Percentiles rank a stretch among this genome's conserved stretches.
Evolutionary conservation across 192 early-diverging fungal species (phyloP).

Genomic region (Coemansia nantahalensis): DNA sequence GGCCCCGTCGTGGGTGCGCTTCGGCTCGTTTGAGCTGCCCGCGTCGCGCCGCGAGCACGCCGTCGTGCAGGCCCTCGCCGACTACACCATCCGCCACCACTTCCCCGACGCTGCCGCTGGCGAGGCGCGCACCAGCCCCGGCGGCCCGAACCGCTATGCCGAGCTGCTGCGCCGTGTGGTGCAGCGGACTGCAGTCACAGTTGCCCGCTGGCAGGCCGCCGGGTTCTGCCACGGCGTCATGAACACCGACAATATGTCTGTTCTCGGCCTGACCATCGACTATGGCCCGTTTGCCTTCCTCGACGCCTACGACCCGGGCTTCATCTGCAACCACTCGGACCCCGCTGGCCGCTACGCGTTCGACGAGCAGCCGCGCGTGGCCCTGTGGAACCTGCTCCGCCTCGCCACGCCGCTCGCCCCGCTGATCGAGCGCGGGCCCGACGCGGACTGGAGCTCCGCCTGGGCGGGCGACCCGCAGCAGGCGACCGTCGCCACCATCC

Average conservation of each 20-base stretch:
- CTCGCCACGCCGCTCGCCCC: constrained; percentile 66
- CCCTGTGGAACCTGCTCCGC: constrained; percentile 74
- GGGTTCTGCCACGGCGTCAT: constrained; percentile 86
- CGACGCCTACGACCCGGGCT: constrained; percentile 77
- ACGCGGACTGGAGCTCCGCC: background rate
- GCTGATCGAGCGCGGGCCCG: constrained; percentile 60
- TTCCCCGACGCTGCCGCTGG: constrained; percentile 27
- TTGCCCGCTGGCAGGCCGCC: constrained; percentile 76
- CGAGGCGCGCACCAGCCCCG: background rate
- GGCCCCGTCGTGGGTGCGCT: constrained; percentile 78
- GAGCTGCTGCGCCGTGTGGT: constrained; percentile 58
- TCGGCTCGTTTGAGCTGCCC: constrained; percentile 86
- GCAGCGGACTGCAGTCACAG: constrained; percentile 63
- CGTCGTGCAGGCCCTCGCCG: constrained; percentile 60
- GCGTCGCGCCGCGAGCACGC: constrained; percentile 61
- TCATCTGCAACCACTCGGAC: constrained; percentile 82
- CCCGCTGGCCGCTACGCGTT: constrained; percentile 72
- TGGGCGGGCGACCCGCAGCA: constrained; percentile 9
- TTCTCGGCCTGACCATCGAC: constrained; percentile 80
- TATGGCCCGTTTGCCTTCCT: constrained; percentile 87
- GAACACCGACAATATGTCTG: constrained; percentile 92
- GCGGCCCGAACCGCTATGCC: constrained; percentile 57
- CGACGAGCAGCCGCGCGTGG: constrained; percentile 73
- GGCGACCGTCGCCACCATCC: constrained; percentile 31
- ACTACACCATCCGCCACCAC: constrained; percentile 66